Base-by-base conservation (phyloP, 2,329 filamentous ascomycete species). In the Calonectria hongkongensis region DNA sequence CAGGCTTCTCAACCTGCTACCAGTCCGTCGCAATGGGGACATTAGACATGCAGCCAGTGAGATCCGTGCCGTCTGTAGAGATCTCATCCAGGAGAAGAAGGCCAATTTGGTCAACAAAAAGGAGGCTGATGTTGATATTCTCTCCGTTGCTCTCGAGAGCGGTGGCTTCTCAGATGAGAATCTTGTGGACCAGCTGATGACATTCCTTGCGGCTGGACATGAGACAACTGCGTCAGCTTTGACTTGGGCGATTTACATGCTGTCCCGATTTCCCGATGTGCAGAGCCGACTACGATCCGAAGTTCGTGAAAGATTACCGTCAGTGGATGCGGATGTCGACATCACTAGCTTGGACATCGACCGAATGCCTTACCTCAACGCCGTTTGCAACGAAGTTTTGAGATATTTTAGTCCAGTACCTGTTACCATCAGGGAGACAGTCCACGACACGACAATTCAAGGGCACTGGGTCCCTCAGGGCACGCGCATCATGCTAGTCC, bases 181-280 rank as follows among this genome's bases (percentile, higher is more conserved):
- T 73, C 89, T 98, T n/a, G 90, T 95, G 43, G 94, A 97, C 82
- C 95, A 98, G 84, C 90, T 97, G 81, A 97, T 97, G 94, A 97
- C 94, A 0, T 97, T 97, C 86, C 89, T 97, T 6, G 93, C 93
- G 0, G 95, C 95, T 0, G 93, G 93, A 27, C 94, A 96, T 82
- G 94, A 96, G 84, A 96, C 94, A 1, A 96, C 94, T 0, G 91
- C 94, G 1, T 89, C 92, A 1, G 89, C 94, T 21, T 87, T 97
- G 81, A 93, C 92, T n/a, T 96, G 94, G 93, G 90, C 92, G 3
- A 84, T 92, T 9, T 94, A 95, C 80, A 85, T 93, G 51, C 89
- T 97, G n/a, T 90, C 90, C 77, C 87, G 88, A 25, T 84, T 95
- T 77, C 92, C 91, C 0, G 87, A 91, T 0, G 86, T 94, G 2